Percentiles rank a stretch among this genome's conserved stretches.
Evolutionary conservation across 1,139 yeast species (phyloP).

Genomic region (Fermentozyma sake): DNA sequence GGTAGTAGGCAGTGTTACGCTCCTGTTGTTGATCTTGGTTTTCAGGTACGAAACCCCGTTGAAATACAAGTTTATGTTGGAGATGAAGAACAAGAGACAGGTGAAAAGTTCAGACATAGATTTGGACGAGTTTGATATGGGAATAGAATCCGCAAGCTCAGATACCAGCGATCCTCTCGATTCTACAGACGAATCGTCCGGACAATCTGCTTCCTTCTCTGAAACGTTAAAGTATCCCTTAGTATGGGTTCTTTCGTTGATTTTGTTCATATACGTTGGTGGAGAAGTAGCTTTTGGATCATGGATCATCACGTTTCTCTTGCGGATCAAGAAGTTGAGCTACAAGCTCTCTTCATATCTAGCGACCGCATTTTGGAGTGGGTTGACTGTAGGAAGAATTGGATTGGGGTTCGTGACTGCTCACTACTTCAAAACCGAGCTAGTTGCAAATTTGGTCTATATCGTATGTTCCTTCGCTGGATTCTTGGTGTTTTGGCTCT

Average conservation of each 20-base stretch:
- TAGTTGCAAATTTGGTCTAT: conserved; percentile 43
- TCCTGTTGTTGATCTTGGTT: conserved; percentile 18
- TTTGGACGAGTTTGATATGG: background rate
- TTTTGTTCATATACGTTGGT: conserved; percentile 60
- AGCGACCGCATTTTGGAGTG: conserved; percentile 64
- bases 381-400: conserved; percentile 60
- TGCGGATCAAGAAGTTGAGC: conserved; percentile 43
- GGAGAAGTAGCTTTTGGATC: conserved; percentile 67
- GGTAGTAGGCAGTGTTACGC: conserved; percentile 18
- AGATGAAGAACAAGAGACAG: conserved; percentile 8
- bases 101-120: background rate
- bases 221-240: conserved; percentile 39
- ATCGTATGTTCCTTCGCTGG: conserved; percentile 28
- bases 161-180: conserved; percentile 16
- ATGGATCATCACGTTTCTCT: conserved; percentile 59
- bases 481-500: conserved; percentile 26
- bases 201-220: conserved; percentile 15
- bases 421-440: conserved; percentile 39
- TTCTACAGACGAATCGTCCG: conserved; percentile 13
- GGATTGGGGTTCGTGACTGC: conserved; percentile 59
- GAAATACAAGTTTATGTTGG: conserved; percentile 42
- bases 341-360: conserved; percentile 51
- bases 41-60: conserved; percentile 53
- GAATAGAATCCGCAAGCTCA: conserved; percentile 1
- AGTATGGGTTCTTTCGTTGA: conserved; percentile 45